Evolutionary conservation across 1,284 basidiomycete species (phyloP), one percentile per base, ranked within the genome.

Genomic region (Moniliella sp.): DNA sequence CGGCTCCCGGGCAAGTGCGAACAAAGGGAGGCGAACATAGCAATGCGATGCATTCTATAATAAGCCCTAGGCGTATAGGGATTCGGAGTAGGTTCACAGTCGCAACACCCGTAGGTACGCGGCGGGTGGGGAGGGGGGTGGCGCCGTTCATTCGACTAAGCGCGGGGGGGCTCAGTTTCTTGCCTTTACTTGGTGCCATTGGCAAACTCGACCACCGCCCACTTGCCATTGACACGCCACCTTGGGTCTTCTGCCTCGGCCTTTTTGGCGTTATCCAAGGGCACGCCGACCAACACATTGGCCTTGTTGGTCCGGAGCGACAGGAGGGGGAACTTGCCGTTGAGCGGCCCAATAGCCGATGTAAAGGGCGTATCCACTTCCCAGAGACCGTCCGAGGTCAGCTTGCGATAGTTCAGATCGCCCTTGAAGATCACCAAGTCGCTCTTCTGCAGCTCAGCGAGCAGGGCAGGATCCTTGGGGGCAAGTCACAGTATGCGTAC

Each of bases 361-460:
- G 81, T 74, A 61, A 94, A 94, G 2, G 82, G 78, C 15, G 82
- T 88, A 39, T 76, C 75, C 16, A 23, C 21, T 23, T 23, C 7
- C 25, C 13, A 15, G 18, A 52, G 55, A 37, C 52, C 55, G 30
- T 57, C 57, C 47, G 55, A 60, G 0, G 54, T 62, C 26, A 93
- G 66, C 65, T 81, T 78, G 50, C 79, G 74, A 62, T 81, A 78
- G 63, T 93, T 93, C 28, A 93, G 65, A 57, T 91, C 86, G 25
- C 52, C 84, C 65, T 94, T 94, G 73, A 91, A 94, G 65, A 80
- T 73, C 55, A 93, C 86, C 27, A 93, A 71, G 58, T 94, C 78
- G 18, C 79, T 82, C 27, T 74, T 75, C 41, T 78, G 76, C 29
- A 94, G 73, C 61, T 91, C 75, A 34, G 91, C 69, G 71, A 91